phyloP scores from a whole-genome alignment of 2,329 filamentous ascomycete genomes.

The Arachnopeziza araneosa region DNA sequence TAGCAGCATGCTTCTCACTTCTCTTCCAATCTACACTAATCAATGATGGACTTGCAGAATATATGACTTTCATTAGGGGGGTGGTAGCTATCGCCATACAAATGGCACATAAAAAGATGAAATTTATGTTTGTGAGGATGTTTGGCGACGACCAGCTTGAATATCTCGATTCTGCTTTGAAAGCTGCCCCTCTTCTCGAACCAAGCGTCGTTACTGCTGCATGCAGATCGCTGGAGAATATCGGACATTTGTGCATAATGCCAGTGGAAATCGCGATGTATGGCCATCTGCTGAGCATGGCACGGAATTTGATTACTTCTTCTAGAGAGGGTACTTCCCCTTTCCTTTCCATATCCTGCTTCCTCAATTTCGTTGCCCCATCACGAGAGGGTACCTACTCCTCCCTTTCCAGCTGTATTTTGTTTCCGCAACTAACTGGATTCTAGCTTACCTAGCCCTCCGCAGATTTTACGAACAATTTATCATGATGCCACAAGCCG shows the following conservation, averaged over 20 bases:
- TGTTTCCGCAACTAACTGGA: background rate
- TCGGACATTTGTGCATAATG: conserved; percentile 39
- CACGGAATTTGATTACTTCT: conserved; percentile 25
- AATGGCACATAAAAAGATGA: conserved; percentile 44
- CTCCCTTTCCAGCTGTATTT: background rate
- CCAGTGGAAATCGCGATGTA: conserved; percentile 44
- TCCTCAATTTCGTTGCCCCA: background rate
- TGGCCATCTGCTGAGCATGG: conserved; percentile 40
- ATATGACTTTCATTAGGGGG: conserved; percentile 55
- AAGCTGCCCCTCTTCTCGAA: conserved; percentile 40
- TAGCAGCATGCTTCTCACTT: conserved; percentile 54
- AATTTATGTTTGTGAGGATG: conserved; percentile 46
- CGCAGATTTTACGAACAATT: conserved; percentile 20
- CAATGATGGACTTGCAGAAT: conserved; percentile 53
- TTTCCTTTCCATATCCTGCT: background rate
- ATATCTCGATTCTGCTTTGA: conserved; percentile 40
- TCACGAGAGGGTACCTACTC: background rate
- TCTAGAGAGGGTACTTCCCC: conserved; percentile 19
- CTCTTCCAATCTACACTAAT: conserved; percentile 53
- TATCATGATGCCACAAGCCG: conserved; percentile 16
- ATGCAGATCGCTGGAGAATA: conserved; percentile 37
- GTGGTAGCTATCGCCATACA: conserved; percentile 50
- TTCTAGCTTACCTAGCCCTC: conserved; percentile 19
- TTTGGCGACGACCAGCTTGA: conserved; percentile 38
- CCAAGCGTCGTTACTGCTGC: conserved; percentile 43